Evolutionary conservation across 768 basidiomycete genomes (phyloP).

Genomic region (Phanerochaete carnosa): DNA sequence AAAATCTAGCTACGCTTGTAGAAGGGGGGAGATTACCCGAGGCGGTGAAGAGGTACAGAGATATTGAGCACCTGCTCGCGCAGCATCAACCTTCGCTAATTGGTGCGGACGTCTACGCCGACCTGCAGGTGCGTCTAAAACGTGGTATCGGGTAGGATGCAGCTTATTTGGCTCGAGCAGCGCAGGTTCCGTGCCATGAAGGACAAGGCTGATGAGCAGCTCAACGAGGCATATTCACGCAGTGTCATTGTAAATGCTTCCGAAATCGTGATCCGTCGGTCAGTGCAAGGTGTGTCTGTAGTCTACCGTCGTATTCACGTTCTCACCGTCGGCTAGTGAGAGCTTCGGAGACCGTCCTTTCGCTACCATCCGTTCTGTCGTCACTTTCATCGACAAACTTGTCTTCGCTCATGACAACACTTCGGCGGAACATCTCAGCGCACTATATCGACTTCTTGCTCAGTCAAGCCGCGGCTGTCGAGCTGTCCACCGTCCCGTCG

Average conservation of each 20-base stretch:
- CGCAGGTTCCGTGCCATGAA: slow-evolving; percentile 49
- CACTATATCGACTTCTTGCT: slow-evolving; percentile 60
- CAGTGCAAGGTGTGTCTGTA: slow-evolving; percentile 44
- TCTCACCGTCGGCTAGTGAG: slow-evolving; percentile 41
- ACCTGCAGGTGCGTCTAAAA: slow-evolving; percentile 52
- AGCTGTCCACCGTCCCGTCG: slow-evolving; percentile 32
- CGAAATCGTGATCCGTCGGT: slow-evolving; percentile 46
- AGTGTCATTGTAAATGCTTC: slow-evolving; percentile 50
- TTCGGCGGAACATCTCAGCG: slow-evolving; percentile 61
- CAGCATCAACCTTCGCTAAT: slow-evolving; percentile 48
- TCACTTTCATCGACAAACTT: slow-evolving; percentile 57
- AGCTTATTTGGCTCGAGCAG: slow-evolving; percentile 31
- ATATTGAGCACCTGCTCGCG: slow-evolving; percentile 43
- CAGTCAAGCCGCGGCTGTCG: slow-evolving; percentile 46
- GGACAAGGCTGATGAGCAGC: slow-evolving; percentile 66
- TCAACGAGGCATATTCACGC: slow-evolving; percentile 64
- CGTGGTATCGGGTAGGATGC: slow-evolving; percentile 7
- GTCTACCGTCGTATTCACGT: background rate
- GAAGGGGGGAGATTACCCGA: slow-evolving; percentile 60
- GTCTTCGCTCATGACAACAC: slow-evolving; percentile 49
- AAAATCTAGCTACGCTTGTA: slow-evolving; percentile 42
- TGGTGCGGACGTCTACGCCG: slow-evolving; percentile 47
- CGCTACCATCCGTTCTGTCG: slow-evolving; percentile 52
- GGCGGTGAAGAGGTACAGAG: slow-evolving; percentile 45
- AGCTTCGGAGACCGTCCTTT: slow-evolving; percentile 47